Base-by-base conservation (phyloP, 1,284 basidiomycete species). In the Heliocybe sulcata region DNA sequence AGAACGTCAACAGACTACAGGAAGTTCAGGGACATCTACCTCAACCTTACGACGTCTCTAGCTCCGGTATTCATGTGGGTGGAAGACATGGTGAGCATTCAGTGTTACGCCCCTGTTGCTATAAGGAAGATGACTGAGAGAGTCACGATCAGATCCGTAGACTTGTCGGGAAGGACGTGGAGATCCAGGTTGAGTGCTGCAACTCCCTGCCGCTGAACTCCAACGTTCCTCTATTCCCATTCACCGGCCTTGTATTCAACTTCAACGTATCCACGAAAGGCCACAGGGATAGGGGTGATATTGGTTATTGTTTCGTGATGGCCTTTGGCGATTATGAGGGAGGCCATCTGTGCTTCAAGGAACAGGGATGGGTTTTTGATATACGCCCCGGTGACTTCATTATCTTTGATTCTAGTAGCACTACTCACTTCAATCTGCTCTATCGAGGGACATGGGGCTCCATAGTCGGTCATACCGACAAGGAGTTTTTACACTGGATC, bases 371-470 rank as follows among this genome's bases (percentile, higher is more conserved):
- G 1, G 58, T 59, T 1, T 29, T 65, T 1, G 22, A 51, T 0
- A 51, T 64, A 0, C 16, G 48, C 0, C 45, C 53, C 10, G 58
- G 63, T 1, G 59, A 65, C 35, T 27, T 57, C 3, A 42, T 62
- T 4, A 55, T 60, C 1, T 67, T 67, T 47, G 35, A 52, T 6
- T 66, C 65, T 0, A 42, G 35, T 3, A 26, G 56, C 0, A 53
- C 65, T 2, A 64, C 57, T 33, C 66, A 67, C 47, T 64, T 66
- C 35, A 66, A 66, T 48, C 38, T 59, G 10, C 59, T 58, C 38
- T 65, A 59, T 19, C 12, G 53, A 26, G 65, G 64, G 0, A 26
- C 51, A 10, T 27, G 61, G 6, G 54, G 45, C 1, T 65, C 65
- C 4, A 19, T 66, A 2, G 64, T 65, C 10, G 45, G 64, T 2